Evolutionary conservation across 1,284 basidiomycete species (phyloP), one percentile per base, ranked within the genome.

Genomic region (Nidula niveotomentosa): DNA sequence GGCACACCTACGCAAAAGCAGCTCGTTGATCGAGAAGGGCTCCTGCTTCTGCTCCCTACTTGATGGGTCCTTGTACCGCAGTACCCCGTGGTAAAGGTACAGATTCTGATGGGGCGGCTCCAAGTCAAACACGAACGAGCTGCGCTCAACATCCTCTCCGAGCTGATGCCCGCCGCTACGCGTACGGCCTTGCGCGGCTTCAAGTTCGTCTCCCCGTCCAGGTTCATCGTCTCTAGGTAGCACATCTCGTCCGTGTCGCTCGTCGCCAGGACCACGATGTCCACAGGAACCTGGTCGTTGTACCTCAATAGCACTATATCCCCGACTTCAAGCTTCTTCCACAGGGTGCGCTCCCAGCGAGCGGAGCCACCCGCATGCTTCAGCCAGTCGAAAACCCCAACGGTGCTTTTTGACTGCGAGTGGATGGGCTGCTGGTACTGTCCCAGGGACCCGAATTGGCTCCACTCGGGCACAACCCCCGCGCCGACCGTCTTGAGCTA

Each of bases 291-390:
- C 72, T 97, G 94, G 57, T 98, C 96, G 69, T 98, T 92, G 65
- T 98, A 94, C 53, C 90, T 80, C 30, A 98, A 77, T 1, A 98
- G 75, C 23, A 99, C 92, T 23, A 98, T 74, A 68, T 98, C 96
- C n/a, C 96, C 96, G 5, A 98, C 96, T 70, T 97, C 94, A 49
- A 99, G 80, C 77, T 98, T 98, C 79, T 98, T 98, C 96, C 96
- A 99, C 1, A 98, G 76, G 2, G 96, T 98, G 55, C 95, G 80
- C 68, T 98, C 96, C 96, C 96, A 98, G 33, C 83, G 80, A 0
- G 93, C 89, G 0, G 87, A 84, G 0, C 94, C 94, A 0, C 79
- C 75, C 1, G 81, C 76, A 35, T 83, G 83, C 51, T 84, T 83
- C 48, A 74, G 76, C 80, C 88, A 94, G 70, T 97, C 91, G 15